These are phyloP conservation scores for Ichthyophonus hoferi DNA, from an alignment of 208 protist genomes.

Conservation along the genomic window DNA sequence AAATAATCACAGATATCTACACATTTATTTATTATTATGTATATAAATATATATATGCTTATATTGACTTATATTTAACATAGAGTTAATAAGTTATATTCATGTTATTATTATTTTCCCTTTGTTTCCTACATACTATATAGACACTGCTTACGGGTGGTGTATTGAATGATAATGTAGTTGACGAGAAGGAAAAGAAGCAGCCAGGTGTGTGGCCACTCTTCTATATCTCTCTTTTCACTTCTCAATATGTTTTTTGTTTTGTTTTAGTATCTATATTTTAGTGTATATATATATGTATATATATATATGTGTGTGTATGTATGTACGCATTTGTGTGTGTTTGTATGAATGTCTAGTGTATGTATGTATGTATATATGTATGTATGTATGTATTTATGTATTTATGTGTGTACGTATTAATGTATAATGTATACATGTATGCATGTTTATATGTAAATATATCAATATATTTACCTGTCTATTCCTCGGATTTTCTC, in stretches of 20 bases:
- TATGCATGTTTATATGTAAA: background rate
- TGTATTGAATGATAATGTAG: too few relatives aligned
- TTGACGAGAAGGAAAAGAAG: too few relatives aligned
- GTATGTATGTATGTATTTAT: background rate
- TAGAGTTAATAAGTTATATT: too few relatives aligned
- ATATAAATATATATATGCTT: background rate
- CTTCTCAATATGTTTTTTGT: too few relatives aligned
- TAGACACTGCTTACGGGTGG: too few relatives aligned
- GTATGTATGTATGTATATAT: background rate
- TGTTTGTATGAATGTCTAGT: background rate
- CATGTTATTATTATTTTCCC: too few relatives aligned
- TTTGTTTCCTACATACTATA: too few relatives aligned
- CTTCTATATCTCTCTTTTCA: too few relatives aligned
- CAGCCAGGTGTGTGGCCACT: too few relatives aligned
- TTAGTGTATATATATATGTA: background rate
- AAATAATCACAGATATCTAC: background rate
- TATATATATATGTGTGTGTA: background rate
- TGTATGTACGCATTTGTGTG: background rate
- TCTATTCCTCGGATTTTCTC: too few relatives aligned
- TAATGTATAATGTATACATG: background rate
- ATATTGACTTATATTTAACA: background rate
- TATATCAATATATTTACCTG: too few relatives aligned
- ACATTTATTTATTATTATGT: background rate
- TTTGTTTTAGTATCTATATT: background rate
- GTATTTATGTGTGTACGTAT: background rate